phyloP scores from a whole-genome alignment of 179 eudicot species.

The Spinacia oleracea region DNA sequence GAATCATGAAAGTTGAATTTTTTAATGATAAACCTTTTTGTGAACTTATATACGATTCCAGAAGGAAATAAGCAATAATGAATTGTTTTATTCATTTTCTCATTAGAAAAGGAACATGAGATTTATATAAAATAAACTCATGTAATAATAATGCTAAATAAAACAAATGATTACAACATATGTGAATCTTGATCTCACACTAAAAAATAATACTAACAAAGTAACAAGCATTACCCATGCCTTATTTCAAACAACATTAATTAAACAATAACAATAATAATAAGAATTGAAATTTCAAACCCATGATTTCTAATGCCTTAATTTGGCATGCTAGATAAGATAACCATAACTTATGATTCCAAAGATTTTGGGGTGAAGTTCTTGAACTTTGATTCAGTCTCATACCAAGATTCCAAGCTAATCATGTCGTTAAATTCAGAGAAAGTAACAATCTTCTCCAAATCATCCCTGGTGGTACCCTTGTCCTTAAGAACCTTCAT shows the following conservation, averaged over 20 bases:
- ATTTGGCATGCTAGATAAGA: slow-evolving; percentile 1
- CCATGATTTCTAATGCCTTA: slow-evolving; percentile 2
- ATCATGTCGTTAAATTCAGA: slow-evolving; percentile 39
- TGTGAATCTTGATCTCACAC: background rate
- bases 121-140: background rate
- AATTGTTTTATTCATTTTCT: background rate
- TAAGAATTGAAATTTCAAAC: background rate
- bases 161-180: background rate
- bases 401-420: slow-evolving; percentile 41
- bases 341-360: background rate
- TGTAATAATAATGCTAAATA: background rate
- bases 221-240: background rate
- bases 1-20: background rate
- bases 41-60: background rate
- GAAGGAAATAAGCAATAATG: background rate
- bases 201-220: background rate
- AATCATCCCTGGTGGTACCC: slow-evolving; percentile 38
- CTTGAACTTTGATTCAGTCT: slow-evolving; percentile 34
- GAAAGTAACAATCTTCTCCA: slow-evolving; percentile 40
- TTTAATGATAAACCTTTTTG: too few species aligned
- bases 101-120: background rate
- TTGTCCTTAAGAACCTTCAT: slow-evolving; percentile 35
- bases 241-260: background rate
- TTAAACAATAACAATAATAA: background rate
- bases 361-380: slow-evolving; percentile 18